Evolutionary conservation across 148 eudicot genomes (phyloP), one percentile per base, ranked within the genome.

Genomic region (Diospyros kaki): DNA sequence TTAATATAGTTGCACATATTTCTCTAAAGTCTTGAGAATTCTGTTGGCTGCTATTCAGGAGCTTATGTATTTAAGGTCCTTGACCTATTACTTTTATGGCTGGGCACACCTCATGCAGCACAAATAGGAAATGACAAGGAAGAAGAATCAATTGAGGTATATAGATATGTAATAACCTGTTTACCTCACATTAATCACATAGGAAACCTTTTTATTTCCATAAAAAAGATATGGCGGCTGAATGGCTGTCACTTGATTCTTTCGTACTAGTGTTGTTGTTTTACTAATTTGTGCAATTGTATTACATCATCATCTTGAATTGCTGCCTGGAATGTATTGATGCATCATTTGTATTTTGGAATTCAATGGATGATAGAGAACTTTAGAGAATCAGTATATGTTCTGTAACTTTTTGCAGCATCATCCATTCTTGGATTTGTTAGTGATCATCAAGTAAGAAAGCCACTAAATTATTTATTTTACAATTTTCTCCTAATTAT

Each of bases 51-150:
- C 58, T 40, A 39, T 42, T 40, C 66, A 61, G 17, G 65, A 4
- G 43, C 55, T 62, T 43, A 17, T 60, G 75, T 39, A 18, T 60
- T 38, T 2, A 18, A 45, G 75, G 64, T 41, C 15, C 42, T 42
- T 58, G 87, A 72, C 75, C 52, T 8, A 48, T 48, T 8, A 4
- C 4, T 83, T 56, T 17, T 80, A n/a, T 76, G 81, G 52, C 77
- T 76, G 38, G 72, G 55, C 46, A 75, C 75, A 71, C 73, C 51
- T 61, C 61, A 40, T 70, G 3, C 51, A 38, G 48, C 17, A 70
- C 14, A 73, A 51, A 17, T 68, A 14, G 5, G 64, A 44, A 17
- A 44, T 17, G n/a, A 17, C 12, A 7, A 9, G n/a, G 61, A 48
- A 8, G 8, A 48, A 11, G 17, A 43, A 65, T 44, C 12, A 6